Conservation (phyloP, 495 filamentous ascomycete genomes). For the Penicillium samsonianum region DNA sequence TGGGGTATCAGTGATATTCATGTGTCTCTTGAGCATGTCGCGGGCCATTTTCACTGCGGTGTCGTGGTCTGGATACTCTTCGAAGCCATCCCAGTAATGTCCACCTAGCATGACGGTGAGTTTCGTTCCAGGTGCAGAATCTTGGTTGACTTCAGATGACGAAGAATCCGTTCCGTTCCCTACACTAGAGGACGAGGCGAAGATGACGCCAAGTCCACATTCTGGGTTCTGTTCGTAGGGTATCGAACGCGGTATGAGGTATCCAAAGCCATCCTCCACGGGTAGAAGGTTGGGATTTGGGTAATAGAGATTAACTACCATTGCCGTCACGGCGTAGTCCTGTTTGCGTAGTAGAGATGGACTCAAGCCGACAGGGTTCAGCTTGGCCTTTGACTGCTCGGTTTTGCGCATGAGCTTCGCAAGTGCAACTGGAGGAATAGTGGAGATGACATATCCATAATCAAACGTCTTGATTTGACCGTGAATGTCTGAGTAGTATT, state of each 20-base stretch:
- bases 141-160: conserved; percentile 41
- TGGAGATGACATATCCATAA: conserved; percentile 71
- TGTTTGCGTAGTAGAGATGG: conserved; percentile 30
- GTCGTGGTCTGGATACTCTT: conserved; percentile 57
- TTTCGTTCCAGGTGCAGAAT: conserved; percentile 69
- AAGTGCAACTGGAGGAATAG: conserved; percentile 54
- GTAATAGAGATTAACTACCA: conserved; percentile 91
- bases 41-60: conserved; percentile 68
- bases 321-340: conserved; percentile 73
- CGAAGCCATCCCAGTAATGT: conserved; percentile 77
- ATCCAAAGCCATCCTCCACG: conserved; percentile 74
- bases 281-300: conserved; percentile 60
- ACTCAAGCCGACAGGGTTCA: conserved; percentile 6
- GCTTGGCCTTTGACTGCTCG: not conserved
- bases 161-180: conserved; percentile 6
- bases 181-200: conserved; percentile 69
- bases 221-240: conserved; percentile 76
- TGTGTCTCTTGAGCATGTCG: conserved; percentile 67
- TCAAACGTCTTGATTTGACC: not conserved
- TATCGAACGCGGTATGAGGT: conserved; percentile 77
- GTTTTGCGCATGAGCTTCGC: conserved; percentile 26
- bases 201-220: conserved; percentile 83
- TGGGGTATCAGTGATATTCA: conserved; percentile 64
- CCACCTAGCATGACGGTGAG: conserved; percentile 95
- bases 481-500: not conserved